Conservation (phyloP, 2,329 filamentous ascomycete genomes). For the Chlorencoelia australis region DNA sequence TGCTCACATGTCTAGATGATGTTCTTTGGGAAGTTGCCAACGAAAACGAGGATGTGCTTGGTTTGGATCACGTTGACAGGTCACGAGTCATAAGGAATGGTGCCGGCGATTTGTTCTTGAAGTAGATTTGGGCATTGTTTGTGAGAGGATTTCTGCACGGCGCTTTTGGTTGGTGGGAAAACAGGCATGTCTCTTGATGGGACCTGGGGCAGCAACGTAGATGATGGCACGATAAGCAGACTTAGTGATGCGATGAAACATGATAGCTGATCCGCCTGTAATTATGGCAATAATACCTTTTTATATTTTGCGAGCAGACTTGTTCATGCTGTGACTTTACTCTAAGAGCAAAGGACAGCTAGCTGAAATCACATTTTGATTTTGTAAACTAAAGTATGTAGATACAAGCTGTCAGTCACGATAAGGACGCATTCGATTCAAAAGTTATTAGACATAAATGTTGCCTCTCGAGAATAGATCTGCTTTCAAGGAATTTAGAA, state of each 20-base stretch:
- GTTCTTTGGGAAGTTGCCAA: constrained; percentile 43
- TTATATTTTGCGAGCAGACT: no score
- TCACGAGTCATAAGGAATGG: constrained; percentile 48
- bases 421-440: no score
- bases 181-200: constrained; percentile 7
- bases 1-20: constrained; percentile 38
- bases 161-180: constrained; percentile 13
- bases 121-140: constrained; percentile 22
- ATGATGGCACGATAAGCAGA: constrained; percentile 6
- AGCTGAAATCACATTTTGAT: no score
- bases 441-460: no score
- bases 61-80: constrained; percentile 56
- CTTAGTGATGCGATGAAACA: constrained; percentile 5
- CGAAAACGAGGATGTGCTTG: constrained; percentile 51
- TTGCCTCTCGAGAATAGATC: no score
- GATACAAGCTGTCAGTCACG: no score
- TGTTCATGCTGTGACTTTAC: no score
- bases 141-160: constrained; percentile 13
- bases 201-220: constrained; percentile 3
- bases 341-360: no score
- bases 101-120: constrained; percentile 51
- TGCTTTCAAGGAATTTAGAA: no score
- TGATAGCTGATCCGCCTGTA: constrained; percentile 4
- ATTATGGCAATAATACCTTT: no score
- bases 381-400: no score